Conservation (phyloP, 441 rosid species). For the Bocquillonia castaneifolia region DNA sequence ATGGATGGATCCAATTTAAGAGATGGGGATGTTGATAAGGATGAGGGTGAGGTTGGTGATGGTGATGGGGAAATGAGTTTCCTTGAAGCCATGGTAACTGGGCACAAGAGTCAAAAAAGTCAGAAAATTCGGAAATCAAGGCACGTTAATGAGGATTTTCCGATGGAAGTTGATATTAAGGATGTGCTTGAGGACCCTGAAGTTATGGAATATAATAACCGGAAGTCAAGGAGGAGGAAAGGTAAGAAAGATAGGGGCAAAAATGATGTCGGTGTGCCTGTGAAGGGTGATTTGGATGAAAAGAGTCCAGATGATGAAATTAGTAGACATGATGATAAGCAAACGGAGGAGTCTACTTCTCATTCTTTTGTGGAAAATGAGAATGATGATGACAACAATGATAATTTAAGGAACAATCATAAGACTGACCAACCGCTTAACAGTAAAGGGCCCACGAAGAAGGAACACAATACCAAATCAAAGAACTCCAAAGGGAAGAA, state of each 20-base stretch:
- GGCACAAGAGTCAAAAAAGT: constrained; percentile 45
- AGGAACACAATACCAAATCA: constrained; percentile 39
- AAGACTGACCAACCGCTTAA: constrained; percentile 30
- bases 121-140: constrained; percentile 33
- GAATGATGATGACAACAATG: constrained; percentile 18
- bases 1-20: constrained; percentile 27
- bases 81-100: constrained; percentile 67
- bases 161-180: constrained; percentile 28
- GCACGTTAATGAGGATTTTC: constrained; percentile 29
- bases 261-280: constrained; percentile 32
- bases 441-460: constrained; percentile 36
- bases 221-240: constrained; percentile 55
- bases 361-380: constrained; percentile 24
- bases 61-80: constrained; percentile 47
- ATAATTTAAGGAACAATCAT: constrained; percentile 21
- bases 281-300: constrained; percentile 29
- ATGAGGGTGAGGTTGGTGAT: constrained; percentile 36
- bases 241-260: constrained; percentile 52
- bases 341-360: constrained; percentile 30
- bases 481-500: constrained; percentile 79
- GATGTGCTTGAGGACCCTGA: constrained; percentile 39
- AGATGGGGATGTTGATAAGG: constrained; percentile 15
- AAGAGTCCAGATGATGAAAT: constrained; percentile 33
- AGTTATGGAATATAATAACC: constrained; percentile 51
- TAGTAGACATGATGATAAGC: constrained; percentile 26